Evolutionary conservation across 345 rosid genomes (phyloP).

Genomic region (Stellera chamaejasme): DNA sequence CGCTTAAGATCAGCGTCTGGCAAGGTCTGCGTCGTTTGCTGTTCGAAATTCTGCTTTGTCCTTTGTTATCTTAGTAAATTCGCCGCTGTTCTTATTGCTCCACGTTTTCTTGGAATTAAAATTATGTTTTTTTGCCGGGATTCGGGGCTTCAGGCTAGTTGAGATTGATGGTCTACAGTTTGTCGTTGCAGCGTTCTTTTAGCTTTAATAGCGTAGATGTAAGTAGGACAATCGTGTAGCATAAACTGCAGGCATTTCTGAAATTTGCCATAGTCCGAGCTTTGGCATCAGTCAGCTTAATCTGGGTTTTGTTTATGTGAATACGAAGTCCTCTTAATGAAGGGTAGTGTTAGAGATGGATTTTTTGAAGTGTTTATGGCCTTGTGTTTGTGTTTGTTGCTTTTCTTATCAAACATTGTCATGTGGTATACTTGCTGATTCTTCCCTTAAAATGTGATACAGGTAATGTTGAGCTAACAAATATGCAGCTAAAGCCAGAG

Average conservation of each 20-base stretch:
- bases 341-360: no score
- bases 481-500: slow-evolving; percentile 98
- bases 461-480: slow-evolving; percentile 94
- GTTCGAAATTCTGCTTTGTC: neutral
- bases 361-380: neutral
- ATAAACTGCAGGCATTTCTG: no score
- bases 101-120: neutral
- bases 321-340: no score
- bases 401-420: neutral
- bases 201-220: no score
- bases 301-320: no score
- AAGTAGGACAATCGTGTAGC: no score
- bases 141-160: no score
- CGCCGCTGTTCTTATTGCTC: no score
- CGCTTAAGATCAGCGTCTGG: slow-evolving; percentile 98
- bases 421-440: neutral
- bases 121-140: neutral
- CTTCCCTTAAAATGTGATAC: slow-evolving; percentile 12
- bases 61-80: neutral
- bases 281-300: no score
- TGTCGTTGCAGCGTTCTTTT: no score
- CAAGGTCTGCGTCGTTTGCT: slow-evolving; percentile 36
- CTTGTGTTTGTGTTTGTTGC: slow-evolving; percentile 1
- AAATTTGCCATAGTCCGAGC: no score
- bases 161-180: no score